A percentile compares a stretch with the other conserved stretches of the same genome.
These are phyloP conservation scores for Dipteronia sinensis DNA, from an alignment of 345 rosid species.

Conservation along the genomic window DNA sequence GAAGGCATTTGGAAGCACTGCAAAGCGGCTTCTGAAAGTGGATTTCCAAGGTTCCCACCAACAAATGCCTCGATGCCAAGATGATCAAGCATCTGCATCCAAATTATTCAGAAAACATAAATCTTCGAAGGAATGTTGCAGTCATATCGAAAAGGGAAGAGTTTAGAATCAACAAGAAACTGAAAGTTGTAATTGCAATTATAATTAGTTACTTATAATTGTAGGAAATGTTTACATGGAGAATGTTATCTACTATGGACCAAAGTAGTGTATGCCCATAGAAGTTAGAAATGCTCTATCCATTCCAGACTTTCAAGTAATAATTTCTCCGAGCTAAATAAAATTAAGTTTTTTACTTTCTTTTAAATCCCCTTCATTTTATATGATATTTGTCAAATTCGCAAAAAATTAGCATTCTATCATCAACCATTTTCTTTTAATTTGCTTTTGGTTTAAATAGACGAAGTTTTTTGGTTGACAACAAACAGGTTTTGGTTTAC, in stretches of 20 bases:
- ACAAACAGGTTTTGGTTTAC: background rate
- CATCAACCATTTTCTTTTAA: background rate
- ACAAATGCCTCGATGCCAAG: constrained; percentile 34
- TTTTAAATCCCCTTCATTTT: background rate
- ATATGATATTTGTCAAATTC: background rate
- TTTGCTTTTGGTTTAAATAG: background rate
- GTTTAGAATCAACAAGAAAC: background rate
- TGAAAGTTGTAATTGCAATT: constrained; percentile 1
- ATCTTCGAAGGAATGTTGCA: background rate
- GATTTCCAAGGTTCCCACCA: constrained; percentile 41
- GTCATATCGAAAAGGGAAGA: background rate
- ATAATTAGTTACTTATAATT: background rate
- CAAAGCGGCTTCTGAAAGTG: constrained; percentile 33
- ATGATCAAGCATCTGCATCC: constrained; percentile 34
- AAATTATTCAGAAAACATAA: constrained; percentile 6
- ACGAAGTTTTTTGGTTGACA: background rate
- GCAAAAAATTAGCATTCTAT: background rate
- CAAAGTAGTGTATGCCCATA: background rate
- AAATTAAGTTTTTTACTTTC: background rate
- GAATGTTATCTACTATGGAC: background rate
- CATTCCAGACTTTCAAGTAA: too few species aligned
- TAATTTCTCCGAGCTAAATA: background rate
- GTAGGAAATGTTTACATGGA: background rate
- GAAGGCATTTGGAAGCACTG: constrained; percentile 14
- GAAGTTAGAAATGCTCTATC: background rate